phyloP scores from a whole-genome alignment of 768 basidiomycete species.

The Cystobasidium onofrii region DNA sequence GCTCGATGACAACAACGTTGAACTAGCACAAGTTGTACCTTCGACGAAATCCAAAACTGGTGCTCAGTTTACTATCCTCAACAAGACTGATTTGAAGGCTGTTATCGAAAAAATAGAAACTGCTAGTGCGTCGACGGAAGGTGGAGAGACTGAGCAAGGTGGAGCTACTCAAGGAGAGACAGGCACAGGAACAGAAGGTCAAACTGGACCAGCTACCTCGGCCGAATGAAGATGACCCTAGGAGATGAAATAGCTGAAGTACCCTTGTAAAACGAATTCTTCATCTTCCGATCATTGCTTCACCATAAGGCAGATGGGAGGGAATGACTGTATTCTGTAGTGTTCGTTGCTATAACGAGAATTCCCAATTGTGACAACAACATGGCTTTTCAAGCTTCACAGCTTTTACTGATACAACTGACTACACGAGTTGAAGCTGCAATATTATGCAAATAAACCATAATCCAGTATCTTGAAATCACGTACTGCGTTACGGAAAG shows the following conservation, averaged over 20 bases:
- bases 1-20: constrained; percentile 95
- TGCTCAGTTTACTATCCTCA: constrained; percentile 68
- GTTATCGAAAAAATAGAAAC: constrained; percentile 62
- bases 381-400: too few relatives aligned
- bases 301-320: too few relatives aligned
- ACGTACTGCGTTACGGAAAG: constrained; percentile 17
- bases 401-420: too few relatives aligned
- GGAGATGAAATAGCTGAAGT: too few relatives aligned
- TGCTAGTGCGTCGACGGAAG: not conserved
- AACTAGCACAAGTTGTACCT: constrained; percentile 70
- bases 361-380: not conserved
- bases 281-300: too few relatives aligned
- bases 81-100: constrained; percentile 68
- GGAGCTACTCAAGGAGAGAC: too few relatives aligned
- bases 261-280: too few relatives aligned
- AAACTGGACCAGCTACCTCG: not conserved
- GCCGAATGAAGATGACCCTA: not conserved
- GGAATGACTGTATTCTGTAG: too few relatives aligned
- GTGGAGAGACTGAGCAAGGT: not conserved
- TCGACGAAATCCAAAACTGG: constrained; percentile 37
- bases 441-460: constrained; percentile 28
- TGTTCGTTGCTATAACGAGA: not conserved
- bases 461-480: constrained; percentile 30
- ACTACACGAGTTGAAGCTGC: too few relatives aligned
- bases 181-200: not conserved